Evolutionary conservation across 306 rosid species (phyloP).

Genomic region (Quercus cerris): DNA sequence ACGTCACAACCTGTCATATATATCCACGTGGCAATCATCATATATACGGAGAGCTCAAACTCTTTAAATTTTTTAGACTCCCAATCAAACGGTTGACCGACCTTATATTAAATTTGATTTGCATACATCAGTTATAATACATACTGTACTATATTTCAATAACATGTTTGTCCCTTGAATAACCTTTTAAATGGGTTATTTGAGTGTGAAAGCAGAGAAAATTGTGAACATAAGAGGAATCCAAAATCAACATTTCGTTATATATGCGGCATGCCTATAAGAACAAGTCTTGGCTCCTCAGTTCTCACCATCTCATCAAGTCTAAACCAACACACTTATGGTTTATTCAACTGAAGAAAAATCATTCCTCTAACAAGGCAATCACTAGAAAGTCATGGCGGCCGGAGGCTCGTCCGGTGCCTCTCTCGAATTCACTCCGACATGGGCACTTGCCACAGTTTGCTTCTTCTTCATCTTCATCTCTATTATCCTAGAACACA

Average conservation of each 20-base stretch:
- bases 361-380: not conserved
- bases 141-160: no score
- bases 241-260: no score
- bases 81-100: no score
- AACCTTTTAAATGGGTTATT: no score
- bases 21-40: no score
- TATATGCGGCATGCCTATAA: not conserved
- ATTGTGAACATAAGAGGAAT: not conserved
- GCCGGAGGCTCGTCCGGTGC: not conserved
- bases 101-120: no score
- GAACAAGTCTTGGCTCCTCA: not conserved
- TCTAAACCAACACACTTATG: not conserved
- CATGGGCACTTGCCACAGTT: slow-evolving; percentile 38
- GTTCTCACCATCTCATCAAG: not conserved
- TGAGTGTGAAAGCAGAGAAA: no score
- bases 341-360: not conserved
- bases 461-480: slow-evolving; percentile 31
- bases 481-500: slow-evolving; percentile 25
- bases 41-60: no score
- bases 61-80: no score
- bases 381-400: slow-evolving; percentile 3
- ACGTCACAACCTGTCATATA: no score
- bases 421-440: slow-evolving; percentile 33
- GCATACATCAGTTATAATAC: no score
- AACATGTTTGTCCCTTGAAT: no score